These are phyloP conservation scores for Viola pubescens DNA, from an alignment of 441 rosid genomes.

Conservation along the genomic window DNA sequence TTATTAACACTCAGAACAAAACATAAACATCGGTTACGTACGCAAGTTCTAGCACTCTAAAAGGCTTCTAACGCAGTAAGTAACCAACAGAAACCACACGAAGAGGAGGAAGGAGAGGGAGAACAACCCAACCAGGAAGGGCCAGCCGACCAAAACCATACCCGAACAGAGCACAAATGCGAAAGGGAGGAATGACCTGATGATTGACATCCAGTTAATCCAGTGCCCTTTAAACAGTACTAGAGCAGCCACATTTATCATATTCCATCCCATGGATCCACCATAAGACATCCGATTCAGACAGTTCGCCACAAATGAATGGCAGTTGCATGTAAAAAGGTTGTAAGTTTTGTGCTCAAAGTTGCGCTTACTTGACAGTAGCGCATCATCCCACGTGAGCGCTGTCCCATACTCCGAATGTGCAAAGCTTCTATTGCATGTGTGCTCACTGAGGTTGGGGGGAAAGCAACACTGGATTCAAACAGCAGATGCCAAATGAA, in stretches of 20 bases:
- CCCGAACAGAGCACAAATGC: slow-evolving; percentile 49
- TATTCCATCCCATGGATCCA: slow-evolving; percentile 79
- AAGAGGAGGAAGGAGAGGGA: slow-evolving; percentile 52
- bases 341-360: slow-evolving; percentile 80
- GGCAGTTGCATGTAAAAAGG: slow-evolving; percentile 83
- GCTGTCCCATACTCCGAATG: slow-evolving; percentile 68
- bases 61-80: slow-evolving; percentile 50
- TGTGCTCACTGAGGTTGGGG: slow-evolving; percentile 52
- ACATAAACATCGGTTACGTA: not conserved
- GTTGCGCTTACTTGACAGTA: slow-evolving; percentile 34
- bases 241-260: slow-evolving; percentile 61
- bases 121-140: slow-evolving; percentile 61
- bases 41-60: slow-evolving; percentile 24
- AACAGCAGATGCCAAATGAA: slow-evolving; percentile 8
- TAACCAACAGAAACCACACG: slow-evolving; percentile 59
- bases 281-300: slow-evolving; percentile 65
- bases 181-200: slow-evolving; percentile 70
- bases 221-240: slow-evolving; percentile 59
- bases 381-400: slow-evolving; percentile 75
- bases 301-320: slow-evolving; percentile 70
- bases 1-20: slow-evolving; percentile 15
- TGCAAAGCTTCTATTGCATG: slow-evolving; percentile 60
- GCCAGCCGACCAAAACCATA: slow-evolving; percentile 62
- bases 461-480: slow-evolving; percentile 80
- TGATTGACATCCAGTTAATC: slow-evolving; percentile 41